Evolutionary conservation across 441 rosid species (phyloP).

Genomic region (Arabidopsis hybrid): DNA sequence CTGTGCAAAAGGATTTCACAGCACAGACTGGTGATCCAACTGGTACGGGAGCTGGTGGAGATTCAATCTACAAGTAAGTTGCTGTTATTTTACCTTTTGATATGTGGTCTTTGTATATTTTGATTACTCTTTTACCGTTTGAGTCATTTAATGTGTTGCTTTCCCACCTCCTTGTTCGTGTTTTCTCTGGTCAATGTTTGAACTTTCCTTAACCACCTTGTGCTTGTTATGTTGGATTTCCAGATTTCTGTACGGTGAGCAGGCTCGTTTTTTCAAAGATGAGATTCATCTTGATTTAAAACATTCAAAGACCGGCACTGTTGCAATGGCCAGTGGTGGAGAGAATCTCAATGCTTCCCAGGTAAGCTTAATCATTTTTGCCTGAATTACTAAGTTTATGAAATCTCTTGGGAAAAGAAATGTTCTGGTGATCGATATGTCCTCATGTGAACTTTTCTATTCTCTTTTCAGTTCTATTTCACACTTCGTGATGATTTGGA

Average conservation of each 20-base stretch:
- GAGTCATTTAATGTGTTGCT: background rate
- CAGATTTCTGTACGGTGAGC: slow-evolving; percentile 85
- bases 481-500: slow-evolving; percentile 90
- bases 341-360: slow-evolving; percentile 97
- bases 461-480: slow-evolving; percentile 77
- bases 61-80: slow-evolving; percentile 87
- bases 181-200: background rate
- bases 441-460: slow-evolving; percentile 23
- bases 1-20: slow-evolving; percentile 91
- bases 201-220: background rate
- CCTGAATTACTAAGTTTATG: background rate
- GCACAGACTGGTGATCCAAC: slow-evolving; percentile 98
- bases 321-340: slow-evolving; percentile 96
- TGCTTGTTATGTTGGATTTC: slow-evolving; percentile 20
- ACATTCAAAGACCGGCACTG: slow-evolving; percentile 86
- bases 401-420: background rate
- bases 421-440: background rate
- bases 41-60: slow-evolving; percentile 82
- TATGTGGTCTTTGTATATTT: background rate
- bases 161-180: slow-evolving; percentile 6
- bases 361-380: slow-evolving; percentile 48
- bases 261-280: slow-evolving; percentile 71
- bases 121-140: background rate
- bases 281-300: slow-evolving; percentile 70
- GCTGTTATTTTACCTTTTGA: background rate